These are phyloP conservation scores for Alternaria consortialis DNA, from an alignment of 2,329 filamentous ascomycete species.

Conservation along the genomic window DNA sequence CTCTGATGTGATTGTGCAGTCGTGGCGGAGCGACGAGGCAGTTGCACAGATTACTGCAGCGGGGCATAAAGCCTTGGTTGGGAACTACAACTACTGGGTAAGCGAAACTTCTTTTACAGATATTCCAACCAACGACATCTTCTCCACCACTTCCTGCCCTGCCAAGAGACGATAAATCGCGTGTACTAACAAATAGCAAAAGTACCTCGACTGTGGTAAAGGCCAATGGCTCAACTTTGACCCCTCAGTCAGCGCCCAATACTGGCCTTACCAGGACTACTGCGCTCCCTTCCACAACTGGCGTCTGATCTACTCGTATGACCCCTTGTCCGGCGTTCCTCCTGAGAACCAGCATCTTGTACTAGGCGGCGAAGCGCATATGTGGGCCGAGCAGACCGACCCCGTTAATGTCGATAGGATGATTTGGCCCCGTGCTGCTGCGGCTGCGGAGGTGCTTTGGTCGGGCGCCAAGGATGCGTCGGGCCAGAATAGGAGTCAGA, in stretches of 20 bases:
- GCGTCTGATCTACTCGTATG: slow-evolving; percentile 81
- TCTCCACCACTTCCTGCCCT: not conserved
- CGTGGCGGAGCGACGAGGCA: slow-evolving; percentile 74
- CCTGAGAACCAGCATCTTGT: slow-evolving; percentile 72
- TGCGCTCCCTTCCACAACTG: slow-evolving; percentile 83
- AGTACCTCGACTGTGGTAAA: slow-evolving; percentile 85
- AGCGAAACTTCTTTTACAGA: not conserved
- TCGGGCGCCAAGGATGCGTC: slow-evolving; percentile 71
- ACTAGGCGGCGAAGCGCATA: slow-evolving; percentile 78
- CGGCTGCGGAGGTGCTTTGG: slow-evolving; percentile 83
- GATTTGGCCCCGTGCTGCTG: slow-evolving; percentile 79
- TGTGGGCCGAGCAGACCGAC: slow-evolving; percentile 84
- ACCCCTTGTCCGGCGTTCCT: slow-evolving; percentile 73
- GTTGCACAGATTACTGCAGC: slow-evolving; percentile 67
- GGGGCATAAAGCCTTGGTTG: slow-evolving; percentile 77
- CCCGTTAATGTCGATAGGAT: slow-evolving; percentile 76
- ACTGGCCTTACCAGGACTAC: slow-evolving; percentile 81
- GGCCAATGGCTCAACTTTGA: slow-evolving; percentile 80
- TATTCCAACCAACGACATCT: not conserved
- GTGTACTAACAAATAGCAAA: not conserved
- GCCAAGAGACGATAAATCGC: not conserved
- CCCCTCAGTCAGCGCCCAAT: slow-evolving; percentile 60
- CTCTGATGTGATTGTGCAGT: slow-evolving; percentile 77
- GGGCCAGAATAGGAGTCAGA: slow-evolving; percentile 75
- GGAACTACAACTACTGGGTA: slow-evolving; percentile 81